Conservation (phyloP, 2,329 filamentous ascomycete genomes). For the Pseudocercospora fuligena region DNA sequence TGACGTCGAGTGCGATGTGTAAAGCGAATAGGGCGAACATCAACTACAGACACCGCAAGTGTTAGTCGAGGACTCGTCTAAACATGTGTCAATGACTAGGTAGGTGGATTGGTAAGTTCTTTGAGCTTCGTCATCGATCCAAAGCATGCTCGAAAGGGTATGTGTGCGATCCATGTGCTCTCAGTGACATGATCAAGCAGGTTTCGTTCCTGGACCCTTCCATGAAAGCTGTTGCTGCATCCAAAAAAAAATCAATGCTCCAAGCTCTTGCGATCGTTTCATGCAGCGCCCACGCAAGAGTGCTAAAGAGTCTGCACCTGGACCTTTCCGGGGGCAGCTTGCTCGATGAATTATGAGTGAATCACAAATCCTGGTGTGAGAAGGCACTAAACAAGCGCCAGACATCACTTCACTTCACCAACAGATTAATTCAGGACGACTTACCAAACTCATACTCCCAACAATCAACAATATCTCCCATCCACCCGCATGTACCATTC, state of each 20-base stretch:
- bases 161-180: background rate
- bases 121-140: background rate
- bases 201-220: background rate
- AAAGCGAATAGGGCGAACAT: slow-evolving; percentile 25
- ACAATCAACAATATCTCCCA: slow-evolving; percentile 62
- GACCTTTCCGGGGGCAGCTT: too few species aligned
- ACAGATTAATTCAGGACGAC: slow-evolving; percentile 39
- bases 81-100: background rate
- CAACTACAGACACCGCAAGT: slow-evolving; percentile 13
- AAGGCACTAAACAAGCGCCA: background rate
- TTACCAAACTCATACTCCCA: slow-evolving; percentile 53
- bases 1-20: slow-evolving; percentile 25
- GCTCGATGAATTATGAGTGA: too few species aligned
- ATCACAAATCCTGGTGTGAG: too few species aligned
- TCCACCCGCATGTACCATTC: slow-evolving; percentile 62
- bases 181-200: background rate
- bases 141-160: background rate
- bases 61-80: background rate
- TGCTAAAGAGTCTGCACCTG: too few species aligned
- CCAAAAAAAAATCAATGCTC: background rate
- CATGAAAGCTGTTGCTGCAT: too few species aligned
- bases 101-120: background rate
- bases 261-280: background rate
- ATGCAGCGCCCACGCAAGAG: too few species aligned
- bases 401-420: background rate